Conservation (phyloP, 2,329 filamentous ascomycete species). For the Purpureocillium lavendulum region DNA sequence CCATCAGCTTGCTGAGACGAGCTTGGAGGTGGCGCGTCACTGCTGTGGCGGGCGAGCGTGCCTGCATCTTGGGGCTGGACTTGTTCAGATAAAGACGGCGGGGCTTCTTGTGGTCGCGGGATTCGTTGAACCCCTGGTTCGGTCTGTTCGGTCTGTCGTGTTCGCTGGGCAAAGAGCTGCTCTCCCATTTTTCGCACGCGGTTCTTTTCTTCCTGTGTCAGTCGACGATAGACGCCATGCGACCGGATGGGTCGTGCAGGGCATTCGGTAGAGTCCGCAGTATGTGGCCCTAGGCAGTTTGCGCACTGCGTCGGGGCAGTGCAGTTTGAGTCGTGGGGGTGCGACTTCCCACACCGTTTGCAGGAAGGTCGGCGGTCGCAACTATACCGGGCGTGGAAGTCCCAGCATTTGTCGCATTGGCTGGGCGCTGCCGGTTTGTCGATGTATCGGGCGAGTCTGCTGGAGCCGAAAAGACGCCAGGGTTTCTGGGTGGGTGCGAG, state of each 20-base stretch:
- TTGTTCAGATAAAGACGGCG: no score
- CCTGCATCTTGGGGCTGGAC: no score
- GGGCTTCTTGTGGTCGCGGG: no score
- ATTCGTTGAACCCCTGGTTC: no score
- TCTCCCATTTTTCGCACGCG: background rate
- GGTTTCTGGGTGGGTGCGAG: conserved; percentile 2
- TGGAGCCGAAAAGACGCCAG: conserved; percentile 3
- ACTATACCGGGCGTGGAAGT: conserved; percentile 1
- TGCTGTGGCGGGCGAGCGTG: no score
- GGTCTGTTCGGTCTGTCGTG: no score
- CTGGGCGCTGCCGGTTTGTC: background rate
- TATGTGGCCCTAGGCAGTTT: conserved; percentile 4
- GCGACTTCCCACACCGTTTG: conserved; percentile 7
- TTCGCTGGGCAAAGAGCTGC: background rate
- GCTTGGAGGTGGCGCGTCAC: no score
- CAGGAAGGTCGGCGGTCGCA: conserved; percentile 1
- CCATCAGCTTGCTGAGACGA: no score
- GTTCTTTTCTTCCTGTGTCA: conserved; percentile 1
- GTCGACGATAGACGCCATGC: background rate
- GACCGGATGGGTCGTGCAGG: conserved; percentile 2
- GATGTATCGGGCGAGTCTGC: conserved; percentile 2
- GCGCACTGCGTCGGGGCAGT: conserved; percentile 4
- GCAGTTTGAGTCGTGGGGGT: conserved; percentile 3
- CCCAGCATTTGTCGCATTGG: conserved; percentile 5
- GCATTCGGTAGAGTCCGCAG: conserved; percentile 2